These are phyloP conservation scores for Keqinozyma sinolaborantium DNA, from an alignment of 1,139 yeast genomes.

Conservation along the genomic window DNA sequence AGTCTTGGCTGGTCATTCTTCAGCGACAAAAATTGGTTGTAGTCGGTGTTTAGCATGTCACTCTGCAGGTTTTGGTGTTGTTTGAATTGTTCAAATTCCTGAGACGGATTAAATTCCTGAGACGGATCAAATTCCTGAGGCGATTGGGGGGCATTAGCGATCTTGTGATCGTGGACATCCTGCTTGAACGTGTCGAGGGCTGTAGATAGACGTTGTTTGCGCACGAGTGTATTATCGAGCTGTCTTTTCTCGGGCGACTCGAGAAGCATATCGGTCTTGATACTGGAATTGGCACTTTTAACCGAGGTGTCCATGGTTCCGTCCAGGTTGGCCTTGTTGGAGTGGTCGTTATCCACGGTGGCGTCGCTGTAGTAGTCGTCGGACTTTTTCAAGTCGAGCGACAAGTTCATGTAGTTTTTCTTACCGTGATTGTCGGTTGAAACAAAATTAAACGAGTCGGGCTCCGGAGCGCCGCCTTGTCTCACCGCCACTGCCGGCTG, in stretches of 20 bases:
- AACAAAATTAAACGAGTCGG: constrained; percentile 9
- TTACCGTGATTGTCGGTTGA: constrained; percentile 7
- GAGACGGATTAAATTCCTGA: constrained; percentile 8
- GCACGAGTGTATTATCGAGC: constrained; percentile 3
- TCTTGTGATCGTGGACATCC: constrained; percentile 25
- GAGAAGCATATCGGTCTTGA: constrained; percentile 12
- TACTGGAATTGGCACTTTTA: constrained; percentile 8
- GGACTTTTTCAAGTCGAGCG: constrained; percentile 18
- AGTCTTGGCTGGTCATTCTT: constrained; percentile 11
- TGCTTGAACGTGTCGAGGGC: constrained; percentile 29
- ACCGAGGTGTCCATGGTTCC: constrained; percentile 17
- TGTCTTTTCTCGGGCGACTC: constrained; percentile 10
- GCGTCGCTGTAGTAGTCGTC: constrained; percentile 1
- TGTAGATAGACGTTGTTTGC: constrained; percentile 20
- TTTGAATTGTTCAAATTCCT: constrained; percentile 14
- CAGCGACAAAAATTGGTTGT: constrained; percentile 23
- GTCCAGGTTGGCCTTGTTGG: constrained; percentile 4
- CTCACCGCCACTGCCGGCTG: neutral
- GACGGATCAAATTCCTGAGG: constrained; percentile 1
- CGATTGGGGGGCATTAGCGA: constrained; percentile 12
- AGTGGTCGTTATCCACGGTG: neutral
- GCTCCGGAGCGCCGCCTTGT: neutral
- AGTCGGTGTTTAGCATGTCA: constrained; percentile 19
- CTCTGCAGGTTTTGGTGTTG: constrained; percentile 6
- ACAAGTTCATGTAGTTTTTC: constrained; percentile 30